A percentile compares a stretch with the other conserved stretches of the same genome.
phyloP scores from a whole-genome alignment of 169 alveolate genomes.

The Babesia divergens region DNA sequence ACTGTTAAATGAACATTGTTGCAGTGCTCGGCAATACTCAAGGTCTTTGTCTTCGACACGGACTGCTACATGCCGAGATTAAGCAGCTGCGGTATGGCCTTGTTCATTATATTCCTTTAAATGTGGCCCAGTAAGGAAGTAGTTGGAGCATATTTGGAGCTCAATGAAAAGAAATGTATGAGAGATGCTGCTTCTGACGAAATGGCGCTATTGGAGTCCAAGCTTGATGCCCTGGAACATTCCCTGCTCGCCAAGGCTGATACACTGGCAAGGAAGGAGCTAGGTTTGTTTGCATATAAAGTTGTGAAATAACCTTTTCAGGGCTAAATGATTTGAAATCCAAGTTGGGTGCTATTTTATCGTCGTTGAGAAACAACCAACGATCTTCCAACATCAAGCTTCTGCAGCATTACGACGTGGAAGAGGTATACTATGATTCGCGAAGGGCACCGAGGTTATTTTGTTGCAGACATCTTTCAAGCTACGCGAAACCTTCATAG shows the following conservation, averaged over 20 bases:
- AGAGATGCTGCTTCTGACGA: not conserved
- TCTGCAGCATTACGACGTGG: not conserved
- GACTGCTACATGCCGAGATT: not conserved
- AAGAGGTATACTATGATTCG: not conserved
- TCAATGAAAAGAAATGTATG: not conserved
- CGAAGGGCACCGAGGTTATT: too few relatives aligned
- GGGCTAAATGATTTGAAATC: not conserved
- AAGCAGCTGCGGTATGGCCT: conserved; percentile 13
- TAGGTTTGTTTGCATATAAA: not conserved
- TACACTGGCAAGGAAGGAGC: not conserved
- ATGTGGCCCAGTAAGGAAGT: not conserved
- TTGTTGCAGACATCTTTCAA: too few relatives aligned
- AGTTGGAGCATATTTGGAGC: not conserved
- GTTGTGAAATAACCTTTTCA: not conserved
- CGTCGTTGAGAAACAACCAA: not conserved
- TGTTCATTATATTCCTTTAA: not conserved
- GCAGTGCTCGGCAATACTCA: conserved; percentile 1
- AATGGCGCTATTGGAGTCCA: not conserved
- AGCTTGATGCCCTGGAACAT: not conserved
- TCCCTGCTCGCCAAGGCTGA: not conserved
- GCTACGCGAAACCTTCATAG: too few relatives aligned
- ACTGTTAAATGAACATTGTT: not conserved
- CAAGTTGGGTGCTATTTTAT: not conserved
- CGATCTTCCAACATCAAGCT: not conserved
- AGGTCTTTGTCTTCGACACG: not conserved